Conservation (phyloP, 148 eudicot genomes). For the Oxyria digyna region DNA sequence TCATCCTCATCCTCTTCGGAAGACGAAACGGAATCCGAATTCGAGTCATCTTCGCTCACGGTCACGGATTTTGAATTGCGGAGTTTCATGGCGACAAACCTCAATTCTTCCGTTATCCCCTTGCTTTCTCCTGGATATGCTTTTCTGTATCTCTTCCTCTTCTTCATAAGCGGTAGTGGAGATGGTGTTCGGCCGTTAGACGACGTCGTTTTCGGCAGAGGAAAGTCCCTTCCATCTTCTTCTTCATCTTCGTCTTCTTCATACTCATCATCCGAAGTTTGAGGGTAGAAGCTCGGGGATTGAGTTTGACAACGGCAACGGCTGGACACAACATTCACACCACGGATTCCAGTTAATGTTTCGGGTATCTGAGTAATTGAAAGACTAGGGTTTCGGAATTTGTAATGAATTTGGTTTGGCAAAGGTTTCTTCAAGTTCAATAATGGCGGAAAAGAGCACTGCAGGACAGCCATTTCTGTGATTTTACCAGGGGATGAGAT, state of each 20-base stretch:
- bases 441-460: background rate
- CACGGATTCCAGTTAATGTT: background rate
- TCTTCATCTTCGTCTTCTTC: background rate
- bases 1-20: slow-evolving; percentile 10
- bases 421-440: background rate
- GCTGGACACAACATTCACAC: background rate
- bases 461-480: slow-evolving; percentile 5
- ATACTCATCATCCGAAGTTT: background rate
- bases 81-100: slow-evolving; percentile 90
- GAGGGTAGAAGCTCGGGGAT: background rate
- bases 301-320: background rate
- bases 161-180: slow-evolving; percentile 40
- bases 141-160: slow-evolving; percentile 51
- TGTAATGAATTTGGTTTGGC: background rate
- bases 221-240: background rate
- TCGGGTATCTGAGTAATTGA: background rate
- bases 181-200: background rate
- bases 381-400: background rate
- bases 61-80: slow-evolving; percentile 24
- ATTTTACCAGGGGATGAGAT: background rate
- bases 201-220: background rate
- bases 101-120: slow-evolving; percentile 83
- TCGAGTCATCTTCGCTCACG: background rate
- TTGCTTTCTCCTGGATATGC: slow-evolving; percentile 67
- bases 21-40: background rate